Evolutionary conservation across 257 asterid species (phyloP).

Genomic region (Haberlea rhodopensis): DNA sequence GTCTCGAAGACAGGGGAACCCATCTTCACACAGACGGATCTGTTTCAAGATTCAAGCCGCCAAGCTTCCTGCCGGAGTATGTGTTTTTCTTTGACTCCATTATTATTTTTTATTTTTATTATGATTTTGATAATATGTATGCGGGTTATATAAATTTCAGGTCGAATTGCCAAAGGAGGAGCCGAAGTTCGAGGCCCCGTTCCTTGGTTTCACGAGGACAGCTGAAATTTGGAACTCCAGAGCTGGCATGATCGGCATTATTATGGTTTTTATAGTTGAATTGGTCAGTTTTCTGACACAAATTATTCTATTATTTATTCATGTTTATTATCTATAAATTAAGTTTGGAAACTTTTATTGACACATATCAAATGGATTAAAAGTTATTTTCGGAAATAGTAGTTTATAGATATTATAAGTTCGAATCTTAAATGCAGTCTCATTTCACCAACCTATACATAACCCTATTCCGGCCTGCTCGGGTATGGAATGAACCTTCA

Average conservation of each 20-base stretch:
- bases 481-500: no score
- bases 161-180: slow-evolving; percentile 64
- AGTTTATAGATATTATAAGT: no score
- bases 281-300: slow-evolving; percentile 50
- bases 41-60: slow-evolving; percentile 64
- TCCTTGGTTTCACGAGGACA: slow-evolving; percentile 71
- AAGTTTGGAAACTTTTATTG: background rate
- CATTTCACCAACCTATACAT: no score
- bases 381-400: no score
- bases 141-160: slow-evolving; percentile 25
- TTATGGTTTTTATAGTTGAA: slow-evolving; percentile 76
- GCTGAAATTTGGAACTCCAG: slow-evolving; percentile 94
- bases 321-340: background rate
- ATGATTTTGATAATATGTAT: background rate
- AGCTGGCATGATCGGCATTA: slow-evolving; percentile 78
- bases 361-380: no score
- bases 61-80: slow-evolving; percentile 80
- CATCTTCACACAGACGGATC: slow-evolving; percentile 23
- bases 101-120: background rate
- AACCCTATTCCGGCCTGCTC: no score
- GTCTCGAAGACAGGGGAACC: slow-evolving; percentile 7
- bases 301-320: background rate
- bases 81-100: background rate
- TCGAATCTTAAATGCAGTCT: no score
- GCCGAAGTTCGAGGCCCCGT: slow-evolving; percentile 68